Percentiles rank a stretch among this genome's conserved stretches.
Conservation (phyloP, 1,284 basidiomycete genomes). For the Tilletiopsis washingtonensis region DNA sequence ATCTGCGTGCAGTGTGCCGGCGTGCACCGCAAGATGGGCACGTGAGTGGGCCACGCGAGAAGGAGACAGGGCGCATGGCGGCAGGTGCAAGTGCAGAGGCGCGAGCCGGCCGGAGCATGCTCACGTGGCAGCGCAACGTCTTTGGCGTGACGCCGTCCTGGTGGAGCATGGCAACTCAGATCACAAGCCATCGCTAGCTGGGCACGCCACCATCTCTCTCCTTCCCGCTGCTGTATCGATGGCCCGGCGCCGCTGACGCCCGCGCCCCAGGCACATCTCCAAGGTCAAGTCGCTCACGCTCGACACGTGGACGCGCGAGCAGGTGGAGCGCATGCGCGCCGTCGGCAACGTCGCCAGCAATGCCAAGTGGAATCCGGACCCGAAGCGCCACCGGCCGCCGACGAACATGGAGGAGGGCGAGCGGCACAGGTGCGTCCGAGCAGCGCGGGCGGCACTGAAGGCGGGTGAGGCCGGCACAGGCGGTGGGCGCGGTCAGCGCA, state of each 20-base stretch:
- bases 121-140: too few species aligned
- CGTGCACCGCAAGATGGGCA: slow-evolving; percentile 79
- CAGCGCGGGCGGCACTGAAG: too few species aligned
- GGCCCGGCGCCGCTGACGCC: too few species aligned
- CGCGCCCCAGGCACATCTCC: slow-evolving; percentile 34
- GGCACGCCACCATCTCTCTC: too few species aligned
- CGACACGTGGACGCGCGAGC: slow-evolving; percentile 75
- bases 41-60: too few species aligned
- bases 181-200: too few species aligned
- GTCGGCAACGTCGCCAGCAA: slow-evolving; percentile 72
- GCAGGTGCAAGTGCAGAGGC: too few species aligned
- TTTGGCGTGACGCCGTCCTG: too few species aligned
- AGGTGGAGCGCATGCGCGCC: slow-evolving; percentile 66
- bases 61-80: too few species aligned
- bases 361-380: slow-evolving; percentile 64
- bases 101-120: too few species aligned
- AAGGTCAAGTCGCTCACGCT: slow-evolving; percentile 70
- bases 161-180: slow-evolving; percentile 63
- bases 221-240: too few species aligned
- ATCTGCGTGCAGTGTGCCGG: slow-evolving; percentile 66
- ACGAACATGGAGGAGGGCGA: slow-evolving; percentile 68
- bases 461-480: too few species aligned
- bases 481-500: not conserved
- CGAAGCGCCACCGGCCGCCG: slow-evolving; percentile 66
- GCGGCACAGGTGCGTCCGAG: slow-evolving; percentile 53